phyloP scores from a whole-genome alignment of 208 protist species.

The Giardia duodenalis region DNA sequence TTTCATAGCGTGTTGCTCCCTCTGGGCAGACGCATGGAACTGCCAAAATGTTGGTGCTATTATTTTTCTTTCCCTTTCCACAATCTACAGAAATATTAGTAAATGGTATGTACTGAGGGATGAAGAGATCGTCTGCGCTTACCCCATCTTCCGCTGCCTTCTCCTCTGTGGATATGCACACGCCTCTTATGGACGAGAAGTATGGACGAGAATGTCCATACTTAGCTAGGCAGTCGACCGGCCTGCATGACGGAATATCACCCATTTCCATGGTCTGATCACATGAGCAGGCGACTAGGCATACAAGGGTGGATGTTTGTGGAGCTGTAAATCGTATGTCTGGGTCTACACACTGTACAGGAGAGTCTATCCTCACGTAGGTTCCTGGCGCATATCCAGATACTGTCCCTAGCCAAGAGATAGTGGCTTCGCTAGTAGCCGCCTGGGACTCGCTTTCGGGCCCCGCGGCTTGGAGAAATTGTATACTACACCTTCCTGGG shows the following conservation, averaged over 20 bases:
- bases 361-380: background rate
- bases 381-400: background rate
- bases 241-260: background rate
- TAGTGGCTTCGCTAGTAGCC: background rate
- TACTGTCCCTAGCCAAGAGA: background rate
- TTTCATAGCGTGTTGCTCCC: background rate
- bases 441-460: background rate
- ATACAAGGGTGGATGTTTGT: background rate
- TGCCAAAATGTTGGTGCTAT: background rate
- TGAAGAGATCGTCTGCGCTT: background rate
- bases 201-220: background rate
- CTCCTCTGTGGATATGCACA: background rate
- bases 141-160: background rate
- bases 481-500: background rate
- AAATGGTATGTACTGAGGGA: background rate
- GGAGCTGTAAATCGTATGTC: background rate
- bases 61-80: background rate
- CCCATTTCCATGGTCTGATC: background rate
- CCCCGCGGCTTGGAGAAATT: background rate
- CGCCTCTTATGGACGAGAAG: background rate
- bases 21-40: background rate
- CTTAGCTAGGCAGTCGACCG: background rate
- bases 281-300: background rate
- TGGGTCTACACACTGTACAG: background rate
- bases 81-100: background rate